Percentiles rank a stretch among this genome's conserved stretches.
phyloP scores from a whole-genome alignment of 257 asterid genomes.

The Paulownia fortunei region DNA sequence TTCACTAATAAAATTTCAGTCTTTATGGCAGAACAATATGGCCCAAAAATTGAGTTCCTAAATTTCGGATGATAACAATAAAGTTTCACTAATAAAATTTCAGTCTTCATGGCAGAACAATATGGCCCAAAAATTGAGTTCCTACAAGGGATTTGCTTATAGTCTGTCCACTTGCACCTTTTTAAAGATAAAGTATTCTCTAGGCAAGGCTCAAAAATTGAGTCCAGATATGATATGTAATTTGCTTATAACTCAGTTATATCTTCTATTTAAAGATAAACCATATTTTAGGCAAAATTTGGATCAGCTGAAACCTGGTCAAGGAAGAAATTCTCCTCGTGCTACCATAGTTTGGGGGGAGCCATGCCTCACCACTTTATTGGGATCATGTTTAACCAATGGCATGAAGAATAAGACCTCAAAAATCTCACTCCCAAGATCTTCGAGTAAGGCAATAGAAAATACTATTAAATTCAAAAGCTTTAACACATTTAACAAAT shows the following conservation, averaged over 20 bases:
- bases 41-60: not conserved
- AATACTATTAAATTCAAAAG: not conserved
- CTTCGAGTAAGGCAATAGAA: not conserved
- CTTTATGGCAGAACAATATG: not conserved
- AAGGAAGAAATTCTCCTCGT: not conserved
- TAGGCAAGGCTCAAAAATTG: not conserved
- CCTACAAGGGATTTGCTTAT: not conserved
- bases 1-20: not conserved
- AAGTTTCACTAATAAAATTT: not conserved
- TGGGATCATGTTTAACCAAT: slow-evolving; percentile 12
- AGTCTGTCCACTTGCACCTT: not conserved
- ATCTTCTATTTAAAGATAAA: not conserved
- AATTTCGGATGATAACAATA: not conserved
- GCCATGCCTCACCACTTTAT: not conserved
- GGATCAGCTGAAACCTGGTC: not conserved
- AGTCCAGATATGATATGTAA: not conserved
- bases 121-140: slow-evolving; percentile 3
- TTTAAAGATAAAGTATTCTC: not conserved
- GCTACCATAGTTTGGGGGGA: not conserved
- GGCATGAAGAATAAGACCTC: slow-evolving; percentile 5
- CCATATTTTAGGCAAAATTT: not conserved
- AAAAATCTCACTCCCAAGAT: not conserved
- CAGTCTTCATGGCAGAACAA: not conserved
- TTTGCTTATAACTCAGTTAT: not conserved
- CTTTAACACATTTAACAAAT: not conserved